Percentiles rank a stretch among this genome's conserved stretches.
Conservation (phyloP, 306 rosid species). For the Dalbergia cultrata region DNA sequence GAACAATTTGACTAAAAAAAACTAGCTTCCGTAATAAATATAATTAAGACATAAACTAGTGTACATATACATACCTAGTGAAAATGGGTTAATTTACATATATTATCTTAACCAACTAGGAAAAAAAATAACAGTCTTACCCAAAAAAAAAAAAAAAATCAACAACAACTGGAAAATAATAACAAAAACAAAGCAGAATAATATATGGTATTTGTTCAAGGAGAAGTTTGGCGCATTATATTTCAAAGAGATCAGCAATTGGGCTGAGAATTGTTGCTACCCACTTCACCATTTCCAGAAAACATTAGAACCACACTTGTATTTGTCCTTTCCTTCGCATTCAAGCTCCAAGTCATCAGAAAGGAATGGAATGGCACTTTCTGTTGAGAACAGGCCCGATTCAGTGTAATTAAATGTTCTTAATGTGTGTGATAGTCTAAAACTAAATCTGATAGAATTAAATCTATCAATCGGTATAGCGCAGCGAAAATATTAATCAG, state of each 20-base stretch:
- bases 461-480: no score
- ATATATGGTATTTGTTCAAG: constrained; percentile 4
- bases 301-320: constrained; percentile 98
- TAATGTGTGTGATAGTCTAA: no score
- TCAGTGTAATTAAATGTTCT: no score
- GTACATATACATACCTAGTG: no score
- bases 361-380: constrained; percentile 54
- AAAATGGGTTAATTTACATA: neutral
- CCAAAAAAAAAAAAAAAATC: no score
- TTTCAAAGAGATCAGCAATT: constrained; percentile 24
- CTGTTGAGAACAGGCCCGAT: no score
- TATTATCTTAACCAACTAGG: neutral
- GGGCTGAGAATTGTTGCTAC: constrained; percentile 24
- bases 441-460: no score
- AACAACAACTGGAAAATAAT: neutral
- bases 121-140: neutral
- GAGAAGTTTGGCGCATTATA: constrained; percentile 38
- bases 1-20: no score
- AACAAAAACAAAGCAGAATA: constrained; percentile 13
- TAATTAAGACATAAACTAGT: no score
- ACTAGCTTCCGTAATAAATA: no score
- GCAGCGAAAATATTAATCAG: no score
- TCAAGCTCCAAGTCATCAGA: constrained; percentile 84
- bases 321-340: constrained; percentile 95
- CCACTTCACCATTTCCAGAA: constrained; percentile 96